Evolutionary conservation across 176 grass and related monocot genomes (phyloP).

Genomic region (Tuctoria greenei): DNA sequence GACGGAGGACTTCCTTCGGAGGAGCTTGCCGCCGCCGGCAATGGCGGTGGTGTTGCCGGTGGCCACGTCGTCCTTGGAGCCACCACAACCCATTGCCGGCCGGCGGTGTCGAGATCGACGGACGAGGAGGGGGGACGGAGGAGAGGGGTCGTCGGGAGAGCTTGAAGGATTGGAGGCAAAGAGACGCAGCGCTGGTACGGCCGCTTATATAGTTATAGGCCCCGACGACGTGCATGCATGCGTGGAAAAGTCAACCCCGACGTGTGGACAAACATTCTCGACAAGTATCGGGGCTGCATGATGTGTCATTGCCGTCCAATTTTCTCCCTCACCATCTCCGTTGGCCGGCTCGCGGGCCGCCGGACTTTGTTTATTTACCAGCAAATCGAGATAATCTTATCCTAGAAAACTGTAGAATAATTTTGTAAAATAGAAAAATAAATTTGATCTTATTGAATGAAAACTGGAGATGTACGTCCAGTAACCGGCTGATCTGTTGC

Average conservation of each 20-base stretch:
- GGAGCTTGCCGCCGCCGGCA: constrained; percentile 26
- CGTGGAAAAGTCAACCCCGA: constrained; percentile 11
- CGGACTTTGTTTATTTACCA: constrained; percentile 4
- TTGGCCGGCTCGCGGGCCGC: background rate
- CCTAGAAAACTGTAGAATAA: too few species aligned
- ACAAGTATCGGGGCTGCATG: background rate
- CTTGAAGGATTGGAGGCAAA: constrained; percentile 41
- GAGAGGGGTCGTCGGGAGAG: constrained; percentile 35
- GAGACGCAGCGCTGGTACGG: constrained; percentile 17
- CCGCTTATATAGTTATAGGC: constrained; percentile 31
- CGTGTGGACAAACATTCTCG: background rate
- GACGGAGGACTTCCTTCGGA: constrained; percentile 55
- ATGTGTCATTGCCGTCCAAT: background rate
- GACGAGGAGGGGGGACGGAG: background rate
- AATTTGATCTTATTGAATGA: too few species aligned
- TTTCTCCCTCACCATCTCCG: constrained; percentile 4
- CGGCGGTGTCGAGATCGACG: constrained; percentile 17
- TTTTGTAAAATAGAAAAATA: too few species aligned
- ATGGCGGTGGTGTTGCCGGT: constrained; percentile 56
- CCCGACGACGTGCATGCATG: background rate
- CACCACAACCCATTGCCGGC: constrained; percentile 78
- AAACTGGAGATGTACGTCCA: too few species aligned
- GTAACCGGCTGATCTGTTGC: too few species aligned
- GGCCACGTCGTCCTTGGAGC: constrained; percentile 83
- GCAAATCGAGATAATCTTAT: background rate